phyloP scores from a whole-genome alignment of 768 basidiomycete genomes.

The Rhodocollybia butyracea region DNA sequence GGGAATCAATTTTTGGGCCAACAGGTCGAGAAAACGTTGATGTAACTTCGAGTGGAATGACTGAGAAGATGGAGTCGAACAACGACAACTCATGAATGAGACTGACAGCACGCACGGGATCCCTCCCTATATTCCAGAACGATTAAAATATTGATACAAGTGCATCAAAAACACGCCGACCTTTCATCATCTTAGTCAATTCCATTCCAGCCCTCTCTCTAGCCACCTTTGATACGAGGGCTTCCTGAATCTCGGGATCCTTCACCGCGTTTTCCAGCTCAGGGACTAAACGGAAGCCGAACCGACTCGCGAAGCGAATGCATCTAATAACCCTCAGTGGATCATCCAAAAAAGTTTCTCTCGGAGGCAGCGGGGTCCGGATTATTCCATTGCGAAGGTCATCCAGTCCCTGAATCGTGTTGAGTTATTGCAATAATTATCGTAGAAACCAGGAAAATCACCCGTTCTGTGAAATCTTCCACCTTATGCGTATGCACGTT shows the following conservation, averaged over 20 bases:
- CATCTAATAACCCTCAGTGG: conserved; percentile 91
- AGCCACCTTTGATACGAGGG: conserved; percentile 75
- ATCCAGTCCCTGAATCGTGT: conserved; percentile 72
- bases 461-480: conserved; percentile 86
- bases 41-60: conserved; percentile 43
- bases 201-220: conserved; percentile 92
- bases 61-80: conserved; percentile 61
- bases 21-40: conserved; percentile 43
- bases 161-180: conserved; percentile 31
- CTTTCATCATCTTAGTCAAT: conserved; percentile 90
- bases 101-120: conserved; percentile 71
- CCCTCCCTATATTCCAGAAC: conserved; percentile 48
- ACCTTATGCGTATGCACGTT: conserved; percentile 84
- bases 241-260: conserved; percentile 66
- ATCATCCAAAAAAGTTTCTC: conserved; percentile 90
- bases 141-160: not conserved
- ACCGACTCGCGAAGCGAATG: conserved; percentile 87
- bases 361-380: conserved; percentile 84
- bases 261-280: conserved; percentile 63
- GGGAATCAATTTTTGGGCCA: conserved; percentile 35
- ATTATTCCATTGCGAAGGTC: conserved; percentile 79
- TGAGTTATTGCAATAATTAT: no score
- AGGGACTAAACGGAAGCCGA: conserved; percentile 74
- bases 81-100: conserved; percentile 74
- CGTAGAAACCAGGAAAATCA: no score